Evolutionary conservation across 2,329 filamentous ascomycete genomes (phyloP).

Genomic region (Diaporthe sp.): DNA sequence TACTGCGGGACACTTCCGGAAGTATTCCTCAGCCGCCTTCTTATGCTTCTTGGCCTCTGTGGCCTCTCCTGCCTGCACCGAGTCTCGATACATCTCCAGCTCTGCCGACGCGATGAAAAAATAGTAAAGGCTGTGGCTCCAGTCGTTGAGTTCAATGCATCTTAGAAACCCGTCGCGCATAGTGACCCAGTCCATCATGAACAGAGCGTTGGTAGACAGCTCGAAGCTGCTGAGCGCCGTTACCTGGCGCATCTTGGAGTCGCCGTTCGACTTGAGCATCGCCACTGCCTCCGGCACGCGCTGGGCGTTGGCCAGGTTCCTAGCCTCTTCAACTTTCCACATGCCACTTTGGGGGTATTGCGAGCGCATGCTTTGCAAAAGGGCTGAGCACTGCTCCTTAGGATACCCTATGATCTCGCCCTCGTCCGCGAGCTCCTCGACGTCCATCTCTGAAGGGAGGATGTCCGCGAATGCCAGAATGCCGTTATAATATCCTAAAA

Average conservation of each 20-base stretch:
- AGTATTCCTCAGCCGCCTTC: slow-evolving; percentile 75
- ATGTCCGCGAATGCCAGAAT: slow-evolving; percentile 92
- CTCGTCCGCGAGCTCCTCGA: slow-evolving; percentile 60
- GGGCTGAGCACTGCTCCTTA: slow-evolving; percentile 71
- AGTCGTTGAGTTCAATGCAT: slow-evolving; percentile 87
- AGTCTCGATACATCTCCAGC: slow-evolving; percentile 83
- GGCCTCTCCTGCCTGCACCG: slow-evolving; percentile 56
- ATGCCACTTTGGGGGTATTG: slow-evolving; percentile 86
- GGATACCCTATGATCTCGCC: slow-evolving; percentile 80
- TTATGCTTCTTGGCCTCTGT: slow-evolving; percentile 69
- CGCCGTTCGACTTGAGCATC: slow-evolving; percentile 70
- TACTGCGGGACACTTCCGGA: slow-evolving; percentile 79
- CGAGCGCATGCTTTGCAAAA: slow-evolving; percentile 81
- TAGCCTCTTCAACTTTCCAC: slow-evolving; percentile 90
- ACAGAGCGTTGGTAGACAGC: slow-evolving; percentile 83
- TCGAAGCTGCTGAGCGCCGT: slow-evolving; percentile 90
- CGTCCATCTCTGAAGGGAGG: slow-evolving; percentile 73
- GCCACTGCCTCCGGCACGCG: slow-evolving; percentile 77
- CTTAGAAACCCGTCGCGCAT: slow-evolving; percentile 82
- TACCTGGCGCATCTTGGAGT: slow-evolving; percentile 88
- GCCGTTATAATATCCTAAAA: slow-evolving; percentile 91
- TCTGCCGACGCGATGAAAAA: slow-evolving; percentile 87
- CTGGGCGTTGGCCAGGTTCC: slow-evolving; percentile 78
- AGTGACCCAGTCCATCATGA: slow-evolving; percentile 80
- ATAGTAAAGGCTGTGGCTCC: slow-evolving; percentile 91